A percentile compares a stretch with the other conserved stretches of the same genome.
Evolutionary conservation across 2,329 filamentous ascomycete genomes (phyloP).

Genomic region (Zalaria sp.): DNA sequence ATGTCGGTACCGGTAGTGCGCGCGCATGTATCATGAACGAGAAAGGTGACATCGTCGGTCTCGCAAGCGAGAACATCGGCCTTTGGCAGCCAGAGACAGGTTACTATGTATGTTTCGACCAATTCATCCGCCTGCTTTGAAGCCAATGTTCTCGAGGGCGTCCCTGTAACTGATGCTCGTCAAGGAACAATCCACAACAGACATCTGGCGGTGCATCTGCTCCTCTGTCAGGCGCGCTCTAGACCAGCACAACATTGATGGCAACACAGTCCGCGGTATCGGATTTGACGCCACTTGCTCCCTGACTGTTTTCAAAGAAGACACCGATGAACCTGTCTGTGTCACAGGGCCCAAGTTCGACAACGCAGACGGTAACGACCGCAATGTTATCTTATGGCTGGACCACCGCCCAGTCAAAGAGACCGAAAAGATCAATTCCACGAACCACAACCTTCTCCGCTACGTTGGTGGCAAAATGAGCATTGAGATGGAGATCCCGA

Average conservation of each 20-base stretch:
- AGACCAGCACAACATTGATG: slow-evolving; percentile 65
- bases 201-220: slow-evolving; percentile 96
- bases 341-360: slow-evolving; percentile 81
- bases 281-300: slow-evolving; percentile 99
- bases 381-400: slow-evolving; percentile 94
- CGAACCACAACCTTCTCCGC: slow-evolving; percentile 78
- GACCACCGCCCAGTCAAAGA: slow-evolving; percentile 87
- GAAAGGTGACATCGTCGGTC: slow-evolving; percentile 67
- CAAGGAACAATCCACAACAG: slow-evolving; percentile 91
- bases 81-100: slow-evolving; percentile 40
- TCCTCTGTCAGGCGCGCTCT: slow-evolving; percentile 72
- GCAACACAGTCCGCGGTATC: slow-evolving; percentile 66
- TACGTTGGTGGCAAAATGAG: slow-evolving; percentile 98
- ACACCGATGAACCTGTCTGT: slow-evolving; percentile 81
- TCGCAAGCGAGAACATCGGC: slow-evolving; percentile 38
- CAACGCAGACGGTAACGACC: slow-evolving; percentile 61
- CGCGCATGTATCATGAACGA: slow-evolving; percentile 91
- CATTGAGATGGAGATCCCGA: slow-evolving; percentile 98
- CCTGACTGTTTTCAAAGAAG: slow-evolving; percentile 73
- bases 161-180: neutral
- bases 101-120: slow-evolving; percentile 32
- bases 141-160: too few species aligned
- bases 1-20: slow-evolving; percentile 91
- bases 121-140: neutral
- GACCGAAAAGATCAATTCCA: slow-evolving; percentile 85